Evolutionary conservation across 805 yeast genomes (phyloP).

Genomic region (Candida pseudofarinosa): DNA sequence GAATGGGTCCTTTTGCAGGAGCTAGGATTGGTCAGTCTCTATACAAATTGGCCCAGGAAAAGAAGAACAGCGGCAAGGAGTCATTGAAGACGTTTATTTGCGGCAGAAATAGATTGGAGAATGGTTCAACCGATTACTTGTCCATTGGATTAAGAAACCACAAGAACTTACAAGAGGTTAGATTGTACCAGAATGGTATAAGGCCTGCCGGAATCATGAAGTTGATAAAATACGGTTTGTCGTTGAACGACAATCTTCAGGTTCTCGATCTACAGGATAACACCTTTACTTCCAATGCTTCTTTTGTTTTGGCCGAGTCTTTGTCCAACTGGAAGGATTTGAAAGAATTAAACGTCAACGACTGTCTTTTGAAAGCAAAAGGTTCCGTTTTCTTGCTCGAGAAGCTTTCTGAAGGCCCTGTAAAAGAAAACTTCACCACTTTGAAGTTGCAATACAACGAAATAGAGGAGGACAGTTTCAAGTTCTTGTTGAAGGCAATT

Average conservation of each 20-base stretch:
- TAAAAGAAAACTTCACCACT: slow-evolving; percentile 44
- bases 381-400: slow-evolving; percentile 62
- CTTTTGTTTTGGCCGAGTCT: slow-evolving; percentile 42
- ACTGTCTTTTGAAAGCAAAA: slow-evolving; percentile 74
- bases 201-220: slow-evolving; percentile 87
- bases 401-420: slow-evolving; percentile 35
- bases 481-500: slow-evolving; percentile 53
- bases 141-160: slow-evolving; percentile 84
- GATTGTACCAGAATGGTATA: slow-evolving; percentile 93
- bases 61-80: slow-evolving; percentile 44
- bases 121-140: slow-evolving; percentile 84
- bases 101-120: slow-evolving; percentile 95
- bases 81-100: slow-evolving; percentile 83
- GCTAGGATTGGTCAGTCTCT: slow-evolving; percentile 87
- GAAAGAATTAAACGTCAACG: slow-evolving; percentile 80
- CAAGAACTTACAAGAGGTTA: slow-evolving; percentile 63
- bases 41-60: slow-evolving; percentile 63
- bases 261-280: slow-evolving; percentile 90
- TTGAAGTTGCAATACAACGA: slow-evolving; percentile 88
- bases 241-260: slow-evolving; percentile 54
- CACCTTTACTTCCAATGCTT: slow-evolving; percentile 77
- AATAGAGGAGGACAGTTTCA: slow-evolving; percentile 63
- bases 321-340: slow-evolving; percentile 63
- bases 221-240: slow-evolving; percentile 69
- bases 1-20: slow-evolving; percentile 98